Evolutionary conservation across 495 filamentous ascomycete species (phyloP).

Genomic region (Tuber microsphaerosporum): DNA sequence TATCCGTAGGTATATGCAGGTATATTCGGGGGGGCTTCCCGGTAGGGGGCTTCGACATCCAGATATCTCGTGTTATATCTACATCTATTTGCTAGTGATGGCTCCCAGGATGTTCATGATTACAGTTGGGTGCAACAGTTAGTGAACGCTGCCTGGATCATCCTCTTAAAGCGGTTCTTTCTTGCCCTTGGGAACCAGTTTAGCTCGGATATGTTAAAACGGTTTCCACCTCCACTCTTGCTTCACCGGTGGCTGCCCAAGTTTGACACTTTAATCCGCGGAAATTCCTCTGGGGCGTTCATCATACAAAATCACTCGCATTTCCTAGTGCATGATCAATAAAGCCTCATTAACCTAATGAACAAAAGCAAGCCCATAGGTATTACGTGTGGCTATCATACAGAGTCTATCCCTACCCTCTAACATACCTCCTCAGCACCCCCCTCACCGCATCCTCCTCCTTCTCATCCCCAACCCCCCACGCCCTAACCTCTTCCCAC

Average conservation of each 20-base stretch:
- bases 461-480: background rate
- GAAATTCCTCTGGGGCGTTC: background rate
- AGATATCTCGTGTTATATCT: background rate
- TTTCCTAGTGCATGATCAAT: background rate
- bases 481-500: constrained; percentile 55
- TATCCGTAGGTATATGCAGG: background rate
- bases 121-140: background rate
- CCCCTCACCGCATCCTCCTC: constrained; percentile 1
- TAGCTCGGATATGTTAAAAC: background rate
- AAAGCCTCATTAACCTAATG: background rate
- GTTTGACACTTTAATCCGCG: background rate
- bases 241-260: background rate
- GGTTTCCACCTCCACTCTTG: background rate
- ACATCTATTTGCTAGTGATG: background rate
- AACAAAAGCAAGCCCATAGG: background rate
- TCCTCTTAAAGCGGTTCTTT: background rate
- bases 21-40: background rate
- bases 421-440: background rate
- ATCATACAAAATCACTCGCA: background rate
- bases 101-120: background rate
- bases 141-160: background rate
- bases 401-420: background rate
- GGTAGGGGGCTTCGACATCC: background rate
- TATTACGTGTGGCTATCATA: background rate
- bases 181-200: background rate